Evolutionary conservation across 257 asterid genomes (phyloP).

Genomic region (Salvia rosmarinus): DNA sequence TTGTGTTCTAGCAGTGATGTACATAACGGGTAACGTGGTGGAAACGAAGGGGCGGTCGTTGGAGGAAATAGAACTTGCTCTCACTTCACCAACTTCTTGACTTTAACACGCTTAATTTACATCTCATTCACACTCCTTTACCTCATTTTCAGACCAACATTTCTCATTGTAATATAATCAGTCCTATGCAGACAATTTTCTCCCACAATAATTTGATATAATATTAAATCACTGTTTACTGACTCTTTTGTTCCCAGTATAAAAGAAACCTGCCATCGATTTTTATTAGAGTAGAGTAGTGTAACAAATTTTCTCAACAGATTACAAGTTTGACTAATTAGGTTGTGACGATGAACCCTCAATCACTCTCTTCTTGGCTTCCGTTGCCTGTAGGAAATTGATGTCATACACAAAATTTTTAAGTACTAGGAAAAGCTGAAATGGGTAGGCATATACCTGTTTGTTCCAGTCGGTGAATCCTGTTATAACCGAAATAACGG

Average conservation of each 20-base stretch:
- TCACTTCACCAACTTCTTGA: conserved; percentile 55
- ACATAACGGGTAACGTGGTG: conserved; percentile 71
- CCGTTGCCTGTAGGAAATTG: background rate
- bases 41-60: conserved; percentile 90
- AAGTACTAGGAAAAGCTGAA: too few species aligned
- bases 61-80: conserved; percentile 89
- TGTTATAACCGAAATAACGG: background rate
- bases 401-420: too few species aligned
- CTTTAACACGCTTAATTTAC: too few species aligned
- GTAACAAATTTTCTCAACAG: too few species aligned
- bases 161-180: background rate
- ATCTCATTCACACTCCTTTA: background rate
- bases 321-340: background rate
- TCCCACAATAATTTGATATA: conserved; percentile 8
- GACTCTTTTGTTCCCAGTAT: too few species aligned
- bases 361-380: background rate
- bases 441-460: background rate
- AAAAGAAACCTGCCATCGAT: too few species aligned
- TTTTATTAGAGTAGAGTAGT: too few species aligned
- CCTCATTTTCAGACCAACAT: background rate
- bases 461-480: conserved; percentile 8
- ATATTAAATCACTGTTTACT: too few species aligned
- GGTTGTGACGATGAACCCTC: background rate
- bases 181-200: background rate
- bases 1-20: conserved; percentile 72